Conservation (phyloP, 2,329 filamentous ascomycete species). For the Thielaviopsis euricoi region DNA sequence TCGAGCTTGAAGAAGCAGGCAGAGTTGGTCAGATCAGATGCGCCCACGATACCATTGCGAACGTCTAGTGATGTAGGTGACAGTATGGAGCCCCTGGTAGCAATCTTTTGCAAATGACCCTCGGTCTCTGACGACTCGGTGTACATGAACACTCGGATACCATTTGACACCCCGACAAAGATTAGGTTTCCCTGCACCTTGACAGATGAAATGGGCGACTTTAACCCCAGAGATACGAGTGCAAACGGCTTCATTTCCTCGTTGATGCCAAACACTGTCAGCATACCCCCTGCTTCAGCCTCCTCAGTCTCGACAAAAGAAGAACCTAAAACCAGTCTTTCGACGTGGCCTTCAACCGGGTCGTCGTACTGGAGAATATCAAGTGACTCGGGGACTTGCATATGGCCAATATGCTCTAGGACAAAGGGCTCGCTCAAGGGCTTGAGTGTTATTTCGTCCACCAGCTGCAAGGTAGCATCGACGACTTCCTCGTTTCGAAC, state of each 20-base stretch:
- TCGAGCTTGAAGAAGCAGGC: conserved; percentile 61
- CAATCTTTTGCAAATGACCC: conserved; percentile 49
- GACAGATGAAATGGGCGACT: conserved; percentile 66
- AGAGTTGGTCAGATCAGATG: conserved; percentile 90
- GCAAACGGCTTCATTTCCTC: conserved; percentile 56
- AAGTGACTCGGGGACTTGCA: conserved; percentile 72
- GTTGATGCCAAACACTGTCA: conserved; percentile 65
- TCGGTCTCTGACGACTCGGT: conserved; percentile 36
- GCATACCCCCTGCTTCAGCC: conserved; percentile 4
- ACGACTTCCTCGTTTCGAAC: conserved; percentile 56
- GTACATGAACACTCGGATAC: conserved; percentile 46
- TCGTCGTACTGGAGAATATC: conserved; percentile 57
- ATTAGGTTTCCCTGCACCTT: conserved; percentile 60
- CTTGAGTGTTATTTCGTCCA: conserved; percentile 79
- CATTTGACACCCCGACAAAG: conserved; percentile 79
- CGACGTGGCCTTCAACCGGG: conserved; percentile 37
- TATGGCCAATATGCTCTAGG: conserved; percentile 30
- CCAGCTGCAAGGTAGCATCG: conserved; percentile 67
- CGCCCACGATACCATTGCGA: conserved; percentile 56
- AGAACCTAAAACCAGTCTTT: conserved; percentile 76
- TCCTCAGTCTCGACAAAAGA: conserved; percentile 35
- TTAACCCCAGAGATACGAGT: conserved; percentile 52
- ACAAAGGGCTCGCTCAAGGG: conserved; percentile 53
- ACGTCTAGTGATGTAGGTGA: conserved; percentile 70
- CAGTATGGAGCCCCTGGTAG: conserved; percentile 65